Conservation (phyloP, 495 filamentous ascomycete species). For the Podospora comata region DNA sequence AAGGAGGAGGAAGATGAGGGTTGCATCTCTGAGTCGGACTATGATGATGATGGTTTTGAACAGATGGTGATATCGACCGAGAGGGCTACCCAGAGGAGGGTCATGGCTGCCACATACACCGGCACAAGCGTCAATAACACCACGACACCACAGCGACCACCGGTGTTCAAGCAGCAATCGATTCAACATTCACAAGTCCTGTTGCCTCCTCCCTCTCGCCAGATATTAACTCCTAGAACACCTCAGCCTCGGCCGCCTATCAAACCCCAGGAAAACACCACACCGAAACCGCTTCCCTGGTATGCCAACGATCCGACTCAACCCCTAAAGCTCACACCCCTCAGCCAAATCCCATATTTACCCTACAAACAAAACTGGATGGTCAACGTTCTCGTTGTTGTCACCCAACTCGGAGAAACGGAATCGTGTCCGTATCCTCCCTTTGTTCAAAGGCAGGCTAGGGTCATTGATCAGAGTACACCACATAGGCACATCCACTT, state of each 20-base stretch:
- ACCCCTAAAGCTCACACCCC: constrained; percentile 41
- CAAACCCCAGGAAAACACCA: constrained; percentile 16
- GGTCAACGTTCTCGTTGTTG: constrained; percentile 44
- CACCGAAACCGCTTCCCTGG: constrained; percentile 25
- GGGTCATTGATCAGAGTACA: constrained; percentile 42
- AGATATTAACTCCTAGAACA: constrained; percentile 2
- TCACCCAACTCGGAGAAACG: constrained; percentile 39
- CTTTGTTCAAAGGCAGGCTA: constrained; percentile 39
- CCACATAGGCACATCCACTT: constrained; percentile 39
- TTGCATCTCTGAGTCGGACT: constrained; percentile 23
- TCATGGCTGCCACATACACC: not conserved
- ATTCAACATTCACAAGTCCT: constrained; percentile 3
- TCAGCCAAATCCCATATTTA: constrained; percentile 41
- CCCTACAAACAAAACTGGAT: constrained; percentile 51
- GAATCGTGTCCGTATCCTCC: constrained; percentile 41
- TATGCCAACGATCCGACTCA: constrained; percentile 26
- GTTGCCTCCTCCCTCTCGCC: not conserved
- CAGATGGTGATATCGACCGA: constrained; percentile 9
- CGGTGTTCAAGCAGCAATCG: not conserved
- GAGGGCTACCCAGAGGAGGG: constrained; percentile 24
- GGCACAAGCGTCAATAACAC: not conserved
- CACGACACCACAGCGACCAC: not conserved
- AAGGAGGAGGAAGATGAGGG: constrained; percentile 9
- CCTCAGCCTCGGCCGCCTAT: constrained; percentile 20
- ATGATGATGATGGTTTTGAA: constrained; percentile 14